A percentile compares a stretch with the other conserved stretches of the same genome.
phyloP scores from a whole-genome alignment of 768 basidiomycete species.

The Russula virescens region DNA sequence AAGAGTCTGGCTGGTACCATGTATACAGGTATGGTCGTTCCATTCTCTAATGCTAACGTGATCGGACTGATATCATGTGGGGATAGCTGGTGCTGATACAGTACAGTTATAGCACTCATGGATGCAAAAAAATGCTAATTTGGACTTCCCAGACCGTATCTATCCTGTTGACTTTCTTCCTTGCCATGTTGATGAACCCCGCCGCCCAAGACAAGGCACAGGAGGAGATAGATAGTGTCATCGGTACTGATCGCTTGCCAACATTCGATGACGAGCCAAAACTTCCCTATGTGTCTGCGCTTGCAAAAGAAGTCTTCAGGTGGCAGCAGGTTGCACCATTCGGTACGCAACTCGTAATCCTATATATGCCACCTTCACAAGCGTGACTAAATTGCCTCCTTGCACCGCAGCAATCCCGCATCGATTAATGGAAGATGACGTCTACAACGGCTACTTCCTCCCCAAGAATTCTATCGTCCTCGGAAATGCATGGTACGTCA shows the following conservation, averaged over 20 bases:
- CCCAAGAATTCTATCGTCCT: conserved; percentile 24
- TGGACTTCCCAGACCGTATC: conserved; percentile 21
- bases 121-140: not conserved
- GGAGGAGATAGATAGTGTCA: conserved; percentile 28
- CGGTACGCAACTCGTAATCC: conserved; percentile 8
- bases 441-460: conserved; percentile 28
- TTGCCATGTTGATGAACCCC: conserved; percentile 27
- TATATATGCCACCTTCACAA: not conserved
- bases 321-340: conserved; percentile 27
- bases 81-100: conserved; percentile 25
- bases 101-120: conserved; percentile 3
- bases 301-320: conserved; percentile 27
- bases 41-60: not conserved
- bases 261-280: conserved; percentile 24
- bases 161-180: conserved; percentile 24
- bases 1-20: conserved; percentile 21
- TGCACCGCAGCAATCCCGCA: conserved; percentile 24
- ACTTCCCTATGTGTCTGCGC: conserved; percentile 26
- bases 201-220: conserved; percentile 24
- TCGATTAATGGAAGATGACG: conserved; percentile 24
- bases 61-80: not conserved
- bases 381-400: not conserved
- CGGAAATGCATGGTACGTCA: conserved; percentile 23
- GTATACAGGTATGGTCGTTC: conserved; percentile 13
- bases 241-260: conserved; percentile 28